Evolutionary conservation across 257 asterid species (phyloP).

Genomic region (Solanum bulbocastanum): DNA sequence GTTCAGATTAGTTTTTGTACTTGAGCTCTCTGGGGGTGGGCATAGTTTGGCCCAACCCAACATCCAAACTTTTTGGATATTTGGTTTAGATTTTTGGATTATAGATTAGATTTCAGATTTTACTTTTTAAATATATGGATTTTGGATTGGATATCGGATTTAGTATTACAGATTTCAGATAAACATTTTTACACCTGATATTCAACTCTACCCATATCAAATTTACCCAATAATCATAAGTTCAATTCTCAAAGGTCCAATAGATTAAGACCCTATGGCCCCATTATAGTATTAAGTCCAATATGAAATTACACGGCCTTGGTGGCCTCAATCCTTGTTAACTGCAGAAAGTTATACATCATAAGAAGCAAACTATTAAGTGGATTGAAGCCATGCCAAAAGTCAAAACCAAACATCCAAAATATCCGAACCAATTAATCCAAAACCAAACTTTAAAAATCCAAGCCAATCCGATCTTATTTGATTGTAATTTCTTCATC

Average conservation of each 20-base stretch:
- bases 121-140: no score
- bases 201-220: background rate
- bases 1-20: background rate
- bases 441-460: background rate
- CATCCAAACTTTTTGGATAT: background rate
- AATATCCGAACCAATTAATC: background rate
- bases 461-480: background rate
- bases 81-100: background rate
- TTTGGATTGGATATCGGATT: background rate
- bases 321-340: background rate
- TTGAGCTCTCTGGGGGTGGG: background rate
- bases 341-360: background rate
- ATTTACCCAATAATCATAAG: background rate
- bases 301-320: background rate
- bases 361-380: background rate
- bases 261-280: background rate
- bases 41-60: background rate
- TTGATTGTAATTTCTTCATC: background rate
- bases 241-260: background rate
- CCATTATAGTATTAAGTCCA: background rate
- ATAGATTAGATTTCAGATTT: background rate
- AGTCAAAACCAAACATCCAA: background rate
- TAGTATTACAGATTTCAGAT: background rate
- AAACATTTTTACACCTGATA: background rate
- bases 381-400: background rate